Conservation (phyloP, 2,329 filamentous ascomycete genomes). For the Bipolaris oryzae region DNA sequence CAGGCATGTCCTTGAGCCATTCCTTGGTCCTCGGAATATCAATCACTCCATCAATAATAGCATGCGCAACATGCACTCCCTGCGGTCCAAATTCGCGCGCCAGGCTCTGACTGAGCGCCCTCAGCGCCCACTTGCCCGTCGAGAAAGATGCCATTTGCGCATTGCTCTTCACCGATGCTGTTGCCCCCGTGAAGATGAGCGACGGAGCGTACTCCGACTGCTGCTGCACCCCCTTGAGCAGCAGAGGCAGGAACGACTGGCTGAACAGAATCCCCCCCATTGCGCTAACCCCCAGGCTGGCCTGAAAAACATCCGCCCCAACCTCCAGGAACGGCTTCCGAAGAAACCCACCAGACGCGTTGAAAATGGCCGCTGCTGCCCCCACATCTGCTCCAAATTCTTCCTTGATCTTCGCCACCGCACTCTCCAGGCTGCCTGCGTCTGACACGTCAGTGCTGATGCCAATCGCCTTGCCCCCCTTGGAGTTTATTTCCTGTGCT, state of each 20-base stretch:
- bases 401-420: slow-evolving; percentile 67
- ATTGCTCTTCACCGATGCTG: slow-evolving; percentile 76
- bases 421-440: slow-evolving; percentile 60
- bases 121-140: slow-evolving; percentile 77
- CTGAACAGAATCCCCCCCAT: slow-evolving; percentile 78
- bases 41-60: slow-evolving; percentile 84
- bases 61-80: slow-evolving; percentile 82
- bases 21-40: slow-evolving; percentile 75
- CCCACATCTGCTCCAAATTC: slow-evolving; percentile 60
- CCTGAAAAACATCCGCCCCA: slow-evolving; percentile 62
- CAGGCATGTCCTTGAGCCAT: slow-evolving; percentile 60
- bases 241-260: slow-evolving; percentile 70
- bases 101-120: slow-evolving; percentile 75
- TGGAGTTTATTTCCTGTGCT: slow-evolving; percentile 69
- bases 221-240: slow-evolving; percentile 65
- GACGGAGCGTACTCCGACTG: slow-evolving; percentile 70
- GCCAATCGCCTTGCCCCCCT: slow-evolving; percentile 73
- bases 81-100: slow-evolving; percentile 83
- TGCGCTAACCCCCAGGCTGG: slow-evolving; percentile 54
- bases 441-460: slow-evolving; percentile 70
- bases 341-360: slow-evolving; percentile 65
- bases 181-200: slow-evolving; percentile 85
- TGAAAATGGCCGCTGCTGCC: slow-evolving; percentile 69
- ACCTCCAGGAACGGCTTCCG: slow-evolving; percentile 67
- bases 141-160: slow-evolving; percentile 74